Evolutionary conservation across 2,329 filamentous ascomycete species (phyloP), one percentile per base, ranked within the genome.

Genomic region (Ceratocystis smalleyi): DNA sequence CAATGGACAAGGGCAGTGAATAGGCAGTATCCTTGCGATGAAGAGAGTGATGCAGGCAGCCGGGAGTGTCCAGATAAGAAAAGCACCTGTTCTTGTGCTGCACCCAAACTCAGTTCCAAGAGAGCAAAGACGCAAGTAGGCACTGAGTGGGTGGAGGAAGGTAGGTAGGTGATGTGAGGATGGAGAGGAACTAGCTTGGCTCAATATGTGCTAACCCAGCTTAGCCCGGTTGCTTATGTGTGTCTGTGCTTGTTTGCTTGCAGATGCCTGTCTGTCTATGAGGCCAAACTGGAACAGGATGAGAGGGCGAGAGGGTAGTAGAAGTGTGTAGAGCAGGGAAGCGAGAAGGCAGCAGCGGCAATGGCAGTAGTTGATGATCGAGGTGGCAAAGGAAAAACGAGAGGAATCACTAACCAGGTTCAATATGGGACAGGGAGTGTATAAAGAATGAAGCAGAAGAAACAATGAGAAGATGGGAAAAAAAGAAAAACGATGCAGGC

Each of bases 381-480:
- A 30, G 24, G 51, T 30, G 51, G 51, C 27, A 55, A 55, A 55
- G 51, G 51, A 55, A 55, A 30, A 55, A 55, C 22, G 32, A 55
- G 51, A 55, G 51, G 27, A 27, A n/a, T 59, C 30, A 59, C 57
- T 59, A 59, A 43, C 57, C 57, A 59, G 27, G 51, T 55, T 40
- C 51, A 22, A 55, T 54, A 55, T 55, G 51, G 51, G 45, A 22
- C 51, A 55, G 51, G 51, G 51, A 30, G 30, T 27, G 27, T 55
- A 30, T 55, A 55, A 55, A 55, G 51, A 55, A 55, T 55, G 51
- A 32, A 40, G 61, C 61, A 47, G 45, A 54, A 43, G 49, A 10
- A 63, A 43, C 32, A 60, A 32, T 35, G 32, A 35, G 10, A 12
- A 60, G 24, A 30, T 27, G 30, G 22, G 22, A n/a, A 59, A 7